phyloP scores from a whole-genome alignment of 2,329 filamentous ascomycete genomes.

The Aureobasidium melanogenum region DNA sequence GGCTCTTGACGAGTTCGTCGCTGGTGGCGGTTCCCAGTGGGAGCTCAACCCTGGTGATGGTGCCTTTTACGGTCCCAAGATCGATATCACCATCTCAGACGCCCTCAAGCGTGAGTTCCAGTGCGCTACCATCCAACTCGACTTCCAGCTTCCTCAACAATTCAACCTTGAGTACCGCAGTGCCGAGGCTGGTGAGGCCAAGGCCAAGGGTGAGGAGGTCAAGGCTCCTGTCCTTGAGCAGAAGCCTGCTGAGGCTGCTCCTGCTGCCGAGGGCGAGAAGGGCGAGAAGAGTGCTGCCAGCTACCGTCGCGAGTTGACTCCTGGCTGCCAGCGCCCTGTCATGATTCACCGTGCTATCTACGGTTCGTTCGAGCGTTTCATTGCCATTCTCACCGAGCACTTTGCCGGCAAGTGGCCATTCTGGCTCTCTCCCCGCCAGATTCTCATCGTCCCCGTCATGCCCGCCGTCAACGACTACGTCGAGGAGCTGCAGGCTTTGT shows the following conservation, averaged over 20 bases:
- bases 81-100: slow-evolving; percentile 91
- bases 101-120: slow-evolving; percentile 77
- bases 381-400: slow-evolving; percentile 74
- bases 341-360: slow-evolving; percentile 80
- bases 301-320: slow-evolving; percentile 45
- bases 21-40: slow-evolving; percentile 59
- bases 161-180: slow-evolving; percentile 79
- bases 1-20: slow-evolving; percentile 67
- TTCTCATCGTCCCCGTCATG: slow-evolving; percentile 70
- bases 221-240: slow-evolving; percentile 22
- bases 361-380: slow-evolving; percentile 60
- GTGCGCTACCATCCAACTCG: slow-evolving; percentile 89
- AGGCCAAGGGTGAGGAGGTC: slow-evolving; percentile 33
- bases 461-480: slow-evolving; percentile 65
- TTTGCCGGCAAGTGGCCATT: slow-evolving; percentile 84
- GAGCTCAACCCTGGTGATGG: slow-evolving; percentile 89
- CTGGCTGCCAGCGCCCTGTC: slow-evolving; percentile 69
- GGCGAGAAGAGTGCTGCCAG: slow-evolving; percentile 16
- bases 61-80: slow-evolving; percentile 97
- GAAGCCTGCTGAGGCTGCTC: slow-evolving; percentile 24
- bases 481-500: slow-evolving; percentile 60
- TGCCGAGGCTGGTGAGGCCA: slow-evolving; percentile 30
- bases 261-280: slow-evolving; percentile 18
- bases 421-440: slow-evolving; percentile 78
- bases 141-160: slow-evolving; percentile 77